Percentiles rank a stretch among this genome's conserved stretches.
Conservation (phyloP, 2,329 filamentous ascomycete genomes). For the Ophiocordyceps australis region DNA sequence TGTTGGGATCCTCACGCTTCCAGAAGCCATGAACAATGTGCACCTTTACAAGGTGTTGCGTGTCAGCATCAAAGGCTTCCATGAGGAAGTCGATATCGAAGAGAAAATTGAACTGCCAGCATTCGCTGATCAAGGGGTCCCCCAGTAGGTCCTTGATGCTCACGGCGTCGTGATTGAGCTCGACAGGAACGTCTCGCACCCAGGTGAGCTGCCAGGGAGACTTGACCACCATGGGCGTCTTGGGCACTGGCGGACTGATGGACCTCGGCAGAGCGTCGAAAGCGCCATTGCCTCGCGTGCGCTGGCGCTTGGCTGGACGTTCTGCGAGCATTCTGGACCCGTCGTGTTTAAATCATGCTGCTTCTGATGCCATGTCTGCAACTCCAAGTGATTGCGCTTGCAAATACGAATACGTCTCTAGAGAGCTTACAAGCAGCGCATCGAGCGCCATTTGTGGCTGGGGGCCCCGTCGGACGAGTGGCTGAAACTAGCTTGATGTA, state of each 20-base stretch:
- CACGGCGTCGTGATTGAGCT: slow-evolving; percentile 46
- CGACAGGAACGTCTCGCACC: slow-evolving; percentile 42
- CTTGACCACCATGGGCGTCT: slow-evolving; percentile 10
- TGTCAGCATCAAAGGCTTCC: slow-evolving; percentile 32
- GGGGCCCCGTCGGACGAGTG: no score
- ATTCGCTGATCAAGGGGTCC: slow-evolving; percentile 54
- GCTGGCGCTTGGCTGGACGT: slow-evolving; percentile 14
- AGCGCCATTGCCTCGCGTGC: slow-evolving; percentile 3
- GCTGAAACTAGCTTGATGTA: no score
- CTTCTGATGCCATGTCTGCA: no score
- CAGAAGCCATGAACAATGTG: slow-evolving; percentile 44
- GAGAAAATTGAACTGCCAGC: slow-evolving; percentile 54
- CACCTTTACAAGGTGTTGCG: slow-evolving; percentile 26
- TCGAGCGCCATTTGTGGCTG: no score
- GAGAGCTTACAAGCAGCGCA: no score
- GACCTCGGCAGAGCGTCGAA: slow-evolving; percentile 14
- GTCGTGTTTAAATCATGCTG: no score
- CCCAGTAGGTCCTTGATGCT: slow-evolving; percentile 50
- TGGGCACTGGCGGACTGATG: slow-evolving; percentile 24
- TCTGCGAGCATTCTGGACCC: no score
- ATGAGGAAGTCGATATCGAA: slow-evolving; percentile 41
- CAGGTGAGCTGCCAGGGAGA: slow-evolving; percentile 59
- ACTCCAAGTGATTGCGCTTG: no score
- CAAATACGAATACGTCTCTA: no score
- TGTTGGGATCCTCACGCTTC: slow-evolving; percentile 46